Evolutionary conservation across 2,329 filamentous ascomycete species (phyloP).

Genomic region (Pestalotiopsis sp.): DNA sequence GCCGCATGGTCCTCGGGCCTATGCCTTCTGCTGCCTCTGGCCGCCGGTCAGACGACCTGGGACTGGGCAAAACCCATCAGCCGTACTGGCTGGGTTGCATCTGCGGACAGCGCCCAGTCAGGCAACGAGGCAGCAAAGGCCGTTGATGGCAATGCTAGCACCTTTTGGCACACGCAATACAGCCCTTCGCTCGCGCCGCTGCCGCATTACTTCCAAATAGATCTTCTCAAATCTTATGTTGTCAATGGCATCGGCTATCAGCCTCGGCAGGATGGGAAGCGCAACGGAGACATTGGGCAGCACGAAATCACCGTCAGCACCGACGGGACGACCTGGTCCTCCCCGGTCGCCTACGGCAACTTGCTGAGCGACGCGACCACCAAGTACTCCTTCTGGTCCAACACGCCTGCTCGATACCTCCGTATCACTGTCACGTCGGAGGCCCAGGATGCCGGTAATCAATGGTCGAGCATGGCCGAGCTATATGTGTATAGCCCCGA

Average conservation of each 20-base stretch:
- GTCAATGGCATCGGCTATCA: slow-evolving; percentile 33
- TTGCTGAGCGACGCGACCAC: slow-evolving; percentile 29
- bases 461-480: slow-evolving; percentile 35
- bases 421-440: slow-evolving; percentile 32
- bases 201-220: slow-evolving; percentile 34
- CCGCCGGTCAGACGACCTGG: slow-evolving; percentile 17
- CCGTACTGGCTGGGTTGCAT: slow-evolving; percentile 28
- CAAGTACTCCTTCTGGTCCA: slow-evolving; percentile 36
- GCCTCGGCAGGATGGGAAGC: slow-evolving; percentile 28
- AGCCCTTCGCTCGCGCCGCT: slow-evolving; percentile 19
- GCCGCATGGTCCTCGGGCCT: slow-evolving; percentile 1
- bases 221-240: slow-evolving; percentile 27
- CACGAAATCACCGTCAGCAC: slow-evolving; percentile 31
- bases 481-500: slow-evolving; percentile 32
- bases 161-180: slow-evolving; percentile 32
- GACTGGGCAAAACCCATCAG: slow-evolving; percentile 23
- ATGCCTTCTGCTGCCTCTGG: slow-evolving; percentile 16
- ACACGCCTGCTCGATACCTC: slow-evolving; percentile 30
- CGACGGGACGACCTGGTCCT: slow-evolving; percentile 28
- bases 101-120: slow-evolving; percentile 29
- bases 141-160: slow-evolving; percentile 30
- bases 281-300: slow-evolving; percentile 31
- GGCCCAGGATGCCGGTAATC: slow-evolving; percentile 24
- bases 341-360: slow-evolving; percentile 30
- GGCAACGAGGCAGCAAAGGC: slow-evolving; percentile 31